These are phyloP conservation scores for Usnea hakonensis DNA, from an alignment of 495 filamentous ascomycete genomes.

Conservation along the genomic window DNA sequence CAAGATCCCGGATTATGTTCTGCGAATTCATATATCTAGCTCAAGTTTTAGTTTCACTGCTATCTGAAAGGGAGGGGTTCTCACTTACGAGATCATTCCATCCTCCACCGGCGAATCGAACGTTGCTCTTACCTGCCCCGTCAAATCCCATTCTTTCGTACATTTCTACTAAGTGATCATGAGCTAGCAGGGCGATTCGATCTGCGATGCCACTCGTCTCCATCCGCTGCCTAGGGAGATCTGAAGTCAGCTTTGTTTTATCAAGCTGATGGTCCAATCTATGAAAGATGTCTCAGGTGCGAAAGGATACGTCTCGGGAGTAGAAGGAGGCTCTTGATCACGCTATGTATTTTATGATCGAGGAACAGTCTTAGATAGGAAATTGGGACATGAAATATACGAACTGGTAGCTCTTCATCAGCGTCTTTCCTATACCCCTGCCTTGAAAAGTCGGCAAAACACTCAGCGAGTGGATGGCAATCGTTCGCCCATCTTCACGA, in stretches of 20 bases:
- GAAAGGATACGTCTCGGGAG: too few relatives aligned
- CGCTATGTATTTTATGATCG: too few relatives aligned
- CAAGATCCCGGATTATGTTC: too few relatives aligned
- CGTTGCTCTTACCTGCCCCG: slow-evolving; percentile 56
- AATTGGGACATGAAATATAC: too few relatives aligned
- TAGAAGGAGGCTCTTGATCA: too few relatives aligned
- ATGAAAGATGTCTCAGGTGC: too few relatives aligned
- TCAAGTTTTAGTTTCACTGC: not conserved
- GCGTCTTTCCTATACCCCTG: slow-evolving; percentile 63
- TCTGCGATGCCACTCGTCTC: slow-evolving; percentile 59
- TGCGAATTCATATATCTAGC: slow-evolving; percentile 12
- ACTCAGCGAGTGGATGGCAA: slow-evolving; percentile 76
- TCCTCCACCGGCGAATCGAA: slow-evolving; percentile 65
- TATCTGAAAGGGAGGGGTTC: not conserved
- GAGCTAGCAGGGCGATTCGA: slow-evolving; percentile 68
- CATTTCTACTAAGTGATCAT: slow-evolving; percentile 60
- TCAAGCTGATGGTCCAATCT: too few relatives aligned
- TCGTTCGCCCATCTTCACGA: slow-evolving; percentile 61
- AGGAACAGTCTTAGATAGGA: too few relatives aligned
- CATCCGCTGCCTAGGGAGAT: too few relatives aligned
- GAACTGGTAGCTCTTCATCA: slow-evolving; percentile 70
- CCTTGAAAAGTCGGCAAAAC: slow-evolving; percentile 69
- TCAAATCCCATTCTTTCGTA: slow-evolving; percentile 72
- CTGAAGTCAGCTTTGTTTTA: too few relatives aligned
- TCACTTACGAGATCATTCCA: slow-evolving; percentile 53